phyloP scores from a whole-genome alignment of 768 basidiomycete species.

The Termitomyces sp. region DNA sequence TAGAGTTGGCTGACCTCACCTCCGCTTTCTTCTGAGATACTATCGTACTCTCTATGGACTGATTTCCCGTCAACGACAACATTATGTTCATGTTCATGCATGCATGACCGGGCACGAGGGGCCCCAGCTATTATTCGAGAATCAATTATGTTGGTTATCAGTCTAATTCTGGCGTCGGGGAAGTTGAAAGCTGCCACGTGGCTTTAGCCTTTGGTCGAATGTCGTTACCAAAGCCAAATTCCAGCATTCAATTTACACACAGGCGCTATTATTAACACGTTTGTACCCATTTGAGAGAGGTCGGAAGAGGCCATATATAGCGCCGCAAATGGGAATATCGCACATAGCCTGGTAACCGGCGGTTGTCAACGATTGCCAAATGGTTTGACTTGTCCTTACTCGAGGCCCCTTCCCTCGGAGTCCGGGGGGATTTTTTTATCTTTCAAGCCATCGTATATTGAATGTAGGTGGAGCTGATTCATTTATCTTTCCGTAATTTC shows the following conservation, averaged over 20 bases:
- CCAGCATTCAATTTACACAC: neutral
- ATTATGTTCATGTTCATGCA: neutral
- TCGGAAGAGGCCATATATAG: neutral
- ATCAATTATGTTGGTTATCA: neutral
- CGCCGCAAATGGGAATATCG: neutral
- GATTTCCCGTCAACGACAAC: neutral
- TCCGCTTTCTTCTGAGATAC: slow-evolving; percentile 1
- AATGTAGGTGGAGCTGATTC: neutral
- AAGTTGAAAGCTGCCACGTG: neutral
- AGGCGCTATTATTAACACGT: neutral
- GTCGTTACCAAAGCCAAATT: neutral
- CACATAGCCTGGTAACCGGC: neutral
- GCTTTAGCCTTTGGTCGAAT: neutral
- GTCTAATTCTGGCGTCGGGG: neutral
- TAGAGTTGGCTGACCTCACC: neutral
- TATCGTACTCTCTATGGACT: neutral
- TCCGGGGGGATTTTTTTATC: neutral
- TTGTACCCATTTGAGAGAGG: neutral
- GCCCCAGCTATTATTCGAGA: neutral
- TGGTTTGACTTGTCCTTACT: neutral
- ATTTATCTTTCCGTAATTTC: neutral
- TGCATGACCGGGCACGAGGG: neutral
- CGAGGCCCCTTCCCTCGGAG: neutral
- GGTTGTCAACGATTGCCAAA: neutral
- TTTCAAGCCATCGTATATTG: neutral